Evolutionary conservation across 371 early-diverging fungal species (phyloP).

Genomic region (Mortierella sp.): DNA sequence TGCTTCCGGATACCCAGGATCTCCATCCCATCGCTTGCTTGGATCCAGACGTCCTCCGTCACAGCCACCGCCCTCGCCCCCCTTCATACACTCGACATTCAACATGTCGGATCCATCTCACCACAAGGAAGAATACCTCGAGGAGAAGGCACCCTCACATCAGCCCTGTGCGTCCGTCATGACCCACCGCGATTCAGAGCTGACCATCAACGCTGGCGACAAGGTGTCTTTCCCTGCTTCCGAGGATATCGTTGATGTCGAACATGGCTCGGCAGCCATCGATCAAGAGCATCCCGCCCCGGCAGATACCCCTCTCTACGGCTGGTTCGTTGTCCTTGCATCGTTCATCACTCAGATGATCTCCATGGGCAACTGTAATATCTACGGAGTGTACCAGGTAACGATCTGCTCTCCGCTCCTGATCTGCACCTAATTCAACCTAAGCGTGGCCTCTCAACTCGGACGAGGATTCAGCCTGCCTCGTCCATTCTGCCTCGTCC

Average conservation of each 20-base stretch:
- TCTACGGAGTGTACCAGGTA: constrained; percentile 59
- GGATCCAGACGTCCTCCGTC: no score
- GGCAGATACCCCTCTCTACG: constrained; percentile 38
- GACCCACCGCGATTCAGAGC: constrained; percentile 19
- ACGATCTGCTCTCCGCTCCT: neutral
- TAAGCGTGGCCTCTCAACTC: no score
- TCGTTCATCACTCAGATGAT: constrained; percentile 58
- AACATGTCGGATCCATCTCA: constrained; percentile 12
- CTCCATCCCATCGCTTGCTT: no score
- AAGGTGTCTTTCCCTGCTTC: neutral
- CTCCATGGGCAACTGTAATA: constrained; percentile 57
- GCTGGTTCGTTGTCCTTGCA: constrained; percentile 58
- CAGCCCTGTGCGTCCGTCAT: neutral
- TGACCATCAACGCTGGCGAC: constrained; percentile 13
- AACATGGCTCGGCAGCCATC: constrained; percentile 5
- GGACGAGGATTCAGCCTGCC: no score
- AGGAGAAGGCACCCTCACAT: neutral
- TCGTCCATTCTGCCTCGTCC: no score
- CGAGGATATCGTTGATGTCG: constrained; percentile 10
- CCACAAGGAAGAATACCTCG: neutral
- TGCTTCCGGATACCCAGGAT: no score
- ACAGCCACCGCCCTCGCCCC: neutral
- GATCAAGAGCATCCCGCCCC: constrained; percentile 15
- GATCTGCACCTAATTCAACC: no score
- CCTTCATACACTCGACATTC: neutral